phyloP scores from a whole-genome alignment of 2,329 filamentous ascomycete species.

The Talaromyces sp. region DNA sequence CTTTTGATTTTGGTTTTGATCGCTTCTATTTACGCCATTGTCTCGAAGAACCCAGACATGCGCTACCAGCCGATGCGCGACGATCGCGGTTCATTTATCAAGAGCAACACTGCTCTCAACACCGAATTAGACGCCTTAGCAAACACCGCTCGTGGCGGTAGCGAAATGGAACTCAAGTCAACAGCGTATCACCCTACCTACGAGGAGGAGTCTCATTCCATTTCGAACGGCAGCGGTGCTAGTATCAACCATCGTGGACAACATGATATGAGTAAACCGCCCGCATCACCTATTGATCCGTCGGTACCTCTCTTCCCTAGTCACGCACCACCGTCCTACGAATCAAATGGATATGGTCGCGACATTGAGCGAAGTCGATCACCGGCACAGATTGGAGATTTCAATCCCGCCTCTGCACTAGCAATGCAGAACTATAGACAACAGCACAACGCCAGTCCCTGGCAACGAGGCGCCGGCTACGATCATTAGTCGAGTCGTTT shows the following conservation, averaged over 20 bases:
- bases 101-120: slow-evolving; percentile 80
- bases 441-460: slow-evolving; percentile 58
- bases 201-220: slow-evolving; percentile 69
- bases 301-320: slow-evolving; percentile 48
- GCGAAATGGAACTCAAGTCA: slow-evolving; percentile 51
- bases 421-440: slow-evolving; percentile 38
- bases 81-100: slow-evolving; percentile 95
- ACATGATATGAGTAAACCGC: slow-evolving; percentile 30
- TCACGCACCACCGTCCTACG: slow-evolving; percentile 41
- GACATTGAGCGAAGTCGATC: slow-evolving; percentile 13
- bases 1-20: slow-evolving; percentile 79
- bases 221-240: slow-evolving; percentile 51
- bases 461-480: slow-evolving; percentile 65
- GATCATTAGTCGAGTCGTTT: slow-evolving; percentile 46
- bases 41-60: slow-evolving; percentile 90
- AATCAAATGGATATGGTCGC: slow-evolving; percentile 10
- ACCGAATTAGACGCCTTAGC: slow-evolving; percentile 89
- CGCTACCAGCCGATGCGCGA: slow-evolving; percentile 96
- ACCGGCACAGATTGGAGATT: slow-evolving; percentile 19
- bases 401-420: slow-evolving; percentile 31
- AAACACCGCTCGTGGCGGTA: slow-evolving; percentile 82
- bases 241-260: slow-evolving; percentile 52
- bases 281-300: slow-evolving; percentile 48
- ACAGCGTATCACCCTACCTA: slow-evolving; percentile 60
- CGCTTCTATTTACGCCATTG: slow-evolving; percentile 72